Percentiles rank a stretch among this genome's conserved stretches.
Conservation (phyloP, 805 yeast species). For the Clavispora carvajalis region DNA sequence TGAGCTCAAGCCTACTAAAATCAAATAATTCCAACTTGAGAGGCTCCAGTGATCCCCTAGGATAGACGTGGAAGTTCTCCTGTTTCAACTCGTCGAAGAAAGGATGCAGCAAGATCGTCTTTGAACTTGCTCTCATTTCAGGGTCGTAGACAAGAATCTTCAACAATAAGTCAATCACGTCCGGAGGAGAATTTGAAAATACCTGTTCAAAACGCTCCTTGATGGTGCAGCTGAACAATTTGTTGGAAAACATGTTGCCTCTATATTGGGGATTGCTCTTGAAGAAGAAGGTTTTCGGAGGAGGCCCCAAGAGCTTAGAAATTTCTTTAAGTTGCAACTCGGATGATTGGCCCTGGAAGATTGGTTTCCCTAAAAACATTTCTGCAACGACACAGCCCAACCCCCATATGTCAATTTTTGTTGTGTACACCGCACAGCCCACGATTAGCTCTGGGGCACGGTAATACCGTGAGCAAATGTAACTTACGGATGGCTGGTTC, state of each 20-base stretch:
- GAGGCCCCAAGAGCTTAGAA: constrained; percentile 86
- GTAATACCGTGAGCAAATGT: constrained; percentile 92
- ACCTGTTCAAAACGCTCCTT: constrained; percentile 43
- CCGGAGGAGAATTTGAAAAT: constrained; percentile 68
- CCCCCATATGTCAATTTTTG: constrained; percentile 97
- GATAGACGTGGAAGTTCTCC: constrained; percentile 45
- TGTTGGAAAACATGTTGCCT: constrained; percentile 68
- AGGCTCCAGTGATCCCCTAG: constrained; percentile 45
- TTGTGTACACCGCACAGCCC: constrained; percentile 82
- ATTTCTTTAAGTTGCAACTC: constrained; percentile 85
- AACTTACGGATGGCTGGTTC: constrained; percentile 84
- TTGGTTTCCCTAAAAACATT: constrained; percentile 84
- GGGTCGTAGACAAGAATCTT: constrained; percentile 88
- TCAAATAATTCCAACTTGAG: constrained; percentile 51
- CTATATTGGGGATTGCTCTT: constrained; percentile 70
- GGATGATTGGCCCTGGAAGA: constrained; percentile 93
- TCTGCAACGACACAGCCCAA: constrained; percentile 96
- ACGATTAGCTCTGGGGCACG: constrained; percentile 94
- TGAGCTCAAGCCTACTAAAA: constrained; percentile 65
- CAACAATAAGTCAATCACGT: constrained; percentile 80
- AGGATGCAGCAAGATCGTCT: constrained; percentile 78
- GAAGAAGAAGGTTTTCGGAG: constrained; percentile 61
- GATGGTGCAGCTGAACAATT: constrained; percentile 53
- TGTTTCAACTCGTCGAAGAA: constrained; percentile 84
- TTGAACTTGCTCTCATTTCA: constrained; percentile 70